A percentile compares a stretch with the other conserved stretches of the same genome.
phyloP scores from a whole-genome alignment of 2,329 filamentous ascomycete species.

The Aquanectria penicillioides region DNA sequence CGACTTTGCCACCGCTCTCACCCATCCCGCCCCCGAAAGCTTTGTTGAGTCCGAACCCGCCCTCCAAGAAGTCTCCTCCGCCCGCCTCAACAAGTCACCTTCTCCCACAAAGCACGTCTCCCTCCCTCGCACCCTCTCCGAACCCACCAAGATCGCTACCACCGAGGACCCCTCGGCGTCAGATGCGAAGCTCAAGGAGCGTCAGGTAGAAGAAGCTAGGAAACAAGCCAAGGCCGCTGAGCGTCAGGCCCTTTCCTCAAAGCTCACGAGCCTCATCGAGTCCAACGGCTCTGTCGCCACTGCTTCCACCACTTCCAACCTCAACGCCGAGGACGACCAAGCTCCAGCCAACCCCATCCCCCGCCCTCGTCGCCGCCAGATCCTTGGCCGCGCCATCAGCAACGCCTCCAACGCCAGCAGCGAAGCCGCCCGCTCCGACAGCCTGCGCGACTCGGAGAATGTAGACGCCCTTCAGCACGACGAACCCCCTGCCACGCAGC shows the following conservation, averaged over 20 bases:
- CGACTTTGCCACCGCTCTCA: slow-evolving; percentile 56
- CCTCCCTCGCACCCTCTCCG: slow-evolving; percentile 50
- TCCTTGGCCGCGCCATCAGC: slow-evolving; percentile 68
- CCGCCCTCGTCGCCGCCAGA: slow-evolving; percentile 55
- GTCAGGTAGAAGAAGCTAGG: slow-evolving; percentile 35
- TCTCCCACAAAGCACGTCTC: slow-evolving; percentile 43
- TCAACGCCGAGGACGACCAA: slow-evolving; percentile 27
- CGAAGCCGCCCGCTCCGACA: slow-evolving; percentile 51
- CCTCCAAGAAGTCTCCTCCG: slow-evolving; percentile 53
- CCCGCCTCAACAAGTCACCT: slow-evolving; percentile 54
- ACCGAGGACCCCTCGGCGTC: neutral
- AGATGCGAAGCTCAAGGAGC: slow-evolving; percentile 19
- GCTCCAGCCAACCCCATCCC: slow-evolving; percentile 21
- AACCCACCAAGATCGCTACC: slow-evolving; percentile 40
- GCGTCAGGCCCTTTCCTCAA: slow-evolving; percentile 53
- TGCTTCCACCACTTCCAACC: slow-evolving; percentile 3
- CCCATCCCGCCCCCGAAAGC: slow-evolving; percentile 41
- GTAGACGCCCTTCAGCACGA: slow-evolving; percentile 41
- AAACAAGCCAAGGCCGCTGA: slow-evolving; percentile 48
- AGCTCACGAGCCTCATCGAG: slow-evolving; percentile 56
- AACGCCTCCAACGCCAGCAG: slow-evolving; percentile 65
- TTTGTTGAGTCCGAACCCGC: slow-evolving; percentile 43
- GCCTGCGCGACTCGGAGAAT: slow-evolving; percentile 34
- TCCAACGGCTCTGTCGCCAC: slow-evolving; percentile 31
- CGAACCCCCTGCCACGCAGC: slow-evolving; percentile 59